A percentile compares a stretch with the other conserved stretches of the same genome.
These are phyloP conservation scores for Nicotiana noctiflora DNA, from an alignment of 257 asterid species.

Conservation along the genomic window DNA sequence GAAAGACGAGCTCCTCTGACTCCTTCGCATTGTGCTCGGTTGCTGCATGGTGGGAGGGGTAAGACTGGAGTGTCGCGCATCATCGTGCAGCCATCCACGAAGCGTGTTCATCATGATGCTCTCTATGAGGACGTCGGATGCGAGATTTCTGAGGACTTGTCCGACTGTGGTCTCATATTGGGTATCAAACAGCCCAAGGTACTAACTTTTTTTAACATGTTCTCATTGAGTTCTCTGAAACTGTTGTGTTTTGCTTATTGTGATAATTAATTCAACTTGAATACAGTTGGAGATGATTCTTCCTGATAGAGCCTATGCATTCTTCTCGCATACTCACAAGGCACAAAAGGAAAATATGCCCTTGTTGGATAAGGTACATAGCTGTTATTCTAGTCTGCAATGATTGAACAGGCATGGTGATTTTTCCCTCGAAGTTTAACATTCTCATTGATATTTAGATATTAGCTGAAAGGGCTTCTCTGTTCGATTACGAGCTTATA, in stretches of 20 bases:
- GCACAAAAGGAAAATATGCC: constrained; percentile 96
- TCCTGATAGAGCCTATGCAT: constrained; percentile 75
- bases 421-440: background rate
- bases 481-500: constrained; percentile 91
- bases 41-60: constrained; percentile 66
- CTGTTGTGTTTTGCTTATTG: background rate
- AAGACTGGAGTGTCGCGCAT: constrained; percentile 82
- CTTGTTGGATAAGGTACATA: constrained; percentile 76
- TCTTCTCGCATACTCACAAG: constrained; percentile 96
- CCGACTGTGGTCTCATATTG: constrained; percentile 80
- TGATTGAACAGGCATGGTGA: background rate
- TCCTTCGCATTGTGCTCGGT: constrained; percentile 86
- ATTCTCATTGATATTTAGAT: constrained; percentile 36
- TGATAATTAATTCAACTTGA: constrained; percentile 1
- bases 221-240: background rate
- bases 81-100: constrained; percentile 85
- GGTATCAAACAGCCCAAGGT: constrained; percentile 96
- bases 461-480: constrained; percentile 65
- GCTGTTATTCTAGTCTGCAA: background rate
- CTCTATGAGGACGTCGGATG: constrained; percentile 97
- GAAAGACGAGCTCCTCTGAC: constrained; percentile 91
- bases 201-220: constrained; percentile 1
- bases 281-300: constrained; percentile 95
- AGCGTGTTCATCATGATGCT: constrained; percentile 85
- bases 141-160: constrained; percentile 78